Evolutionary conservation across 768 basidiomycete species (phyloP).

Genomic region (Tylopilus intermedius): DNA sequence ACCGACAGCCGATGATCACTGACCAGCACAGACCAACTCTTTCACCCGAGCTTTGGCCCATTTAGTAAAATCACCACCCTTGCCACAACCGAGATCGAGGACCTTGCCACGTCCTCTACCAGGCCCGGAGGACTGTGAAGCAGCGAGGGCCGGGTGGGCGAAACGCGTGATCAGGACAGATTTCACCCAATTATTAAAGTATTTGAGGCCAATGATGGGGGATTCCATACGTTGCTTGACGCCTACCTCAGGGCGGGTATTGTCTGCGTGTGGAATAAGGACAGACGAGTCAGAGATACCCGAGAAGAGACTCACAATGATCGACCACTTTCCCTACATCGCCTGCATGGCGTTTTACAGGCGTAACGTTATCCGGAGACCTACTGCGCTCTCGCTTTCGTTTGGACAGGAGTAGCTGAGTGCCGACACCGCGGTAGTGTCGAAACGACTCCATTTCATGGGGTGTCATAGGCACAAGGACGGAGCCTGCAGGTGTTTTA

Average conservation of each 20-base stretch:
- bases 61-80: conserved; percentile 94
- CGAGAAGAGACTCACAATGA: conserved; percentile 57
- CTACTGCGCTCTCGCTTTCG: conserved; percentile 45
- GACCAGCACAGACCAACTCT: conserved; percentile 81
- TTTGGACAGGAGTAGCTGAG: conserved; percentile 45
- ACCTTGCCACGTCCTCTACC: conserved; percentile 60
- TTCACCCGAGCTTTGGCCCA: conserved; percentile 84
- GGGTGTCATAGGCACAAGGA: conserved; percentile 60
- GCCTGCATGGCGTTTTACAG: conserved; percentile 52
- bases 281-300: conserved; percentile 2
- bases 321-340: conserved; percentile 70
- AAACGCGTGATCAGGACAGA: conserved; percentile 92
- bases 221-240: conserved; percentile 79
- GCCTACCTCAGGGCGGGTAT: conserved; percentile 88
- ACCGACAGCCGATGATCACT: conserved; percentile 20
- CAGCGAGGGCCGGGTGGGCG: conserved; percentile 62
- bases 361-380: conserved; percentile 37
- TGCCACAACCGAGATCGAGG: conserved; percentile 97
- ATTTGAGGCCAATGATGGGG: conserved; percentile 94
- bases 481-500: conserved; percentile 53
- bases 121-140: conserved; percentile 21
- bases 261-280: conserved; percentile 51
- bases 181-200: conserved; percentile 99
- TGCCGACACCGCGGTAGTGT: conserved; percentile 53
- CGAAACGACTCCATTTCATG: conserved; percentile 59